Percentiles rank a stretch among this genome's conserved stretches.
These are phyloP conservation scores for Fusarium compactum DNA, from an alignment of 2,329 filamentous ascomycete species.

Conservation along the genomic window DNA sequence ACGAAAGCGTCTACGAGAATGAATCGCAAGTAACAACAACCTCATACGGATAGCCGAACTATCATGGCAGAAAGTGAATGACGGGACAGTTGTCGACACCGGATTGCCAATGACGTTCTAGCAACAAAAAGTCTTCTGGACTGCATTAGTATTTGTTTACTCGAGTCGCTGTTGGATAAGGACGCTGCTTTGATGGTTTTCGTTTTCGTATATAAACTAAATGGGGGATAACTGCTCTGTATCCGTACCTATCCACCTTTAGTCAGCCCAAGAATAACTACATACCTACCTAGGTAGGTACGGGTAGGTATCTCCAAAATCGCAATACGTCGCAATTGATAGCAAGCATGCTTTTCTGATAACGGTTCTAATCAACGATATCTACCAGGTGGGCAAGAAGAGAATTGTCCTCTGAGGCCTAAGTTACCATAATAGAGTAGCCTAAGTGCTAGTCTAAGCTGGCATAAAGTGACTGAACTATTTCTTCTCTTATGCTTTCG, in stretches of 20 bases:
- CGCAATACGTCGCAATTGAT: background rate
- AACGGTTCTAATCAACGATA: background rate
- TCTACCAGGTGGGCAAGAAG: too few species aligned
- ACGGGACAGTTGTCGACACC: background rate
- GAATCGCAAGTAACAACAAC: background rate
- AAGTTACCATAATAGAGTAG: too few species aligned
- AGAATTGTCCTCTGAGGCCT: too few species aligned
- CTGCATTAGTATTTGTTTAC: too few species aligned
- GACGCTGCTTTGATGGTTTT: background rate
- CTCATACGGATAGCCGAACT: background rate
- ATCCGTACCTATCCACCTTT: background rate
- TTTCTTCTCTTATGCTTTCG: too few species aligned
- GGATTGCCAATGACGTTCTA: background rate
- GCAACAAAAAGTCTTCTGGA: background rate
- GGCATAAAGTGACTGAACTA: too few species aligned
- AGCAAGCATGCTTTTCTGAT: background rate
- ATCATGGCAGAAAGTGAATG: background rate
- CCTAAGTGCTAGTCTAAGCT: too few species aligned
- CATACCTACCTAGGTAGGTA: background rate
- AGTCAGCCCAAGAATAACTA: background rate
- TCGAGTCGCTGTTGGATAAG: background rate
- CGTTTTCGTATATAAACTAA: constrained; percentile 5
- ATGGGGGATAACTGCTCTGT: background rate
- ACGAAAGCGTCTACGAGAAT: constrained; percentile 48
- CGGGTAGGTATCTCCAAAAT: background rate